Percentiles rank a stretch among this genome's conserved stretches.
These are phyloP conservation scores for Neofusicoccum umdonicola DNA, from an alignment of 2,329 filamentous ascomycete species.

Conservation along the genomic window DNA sequence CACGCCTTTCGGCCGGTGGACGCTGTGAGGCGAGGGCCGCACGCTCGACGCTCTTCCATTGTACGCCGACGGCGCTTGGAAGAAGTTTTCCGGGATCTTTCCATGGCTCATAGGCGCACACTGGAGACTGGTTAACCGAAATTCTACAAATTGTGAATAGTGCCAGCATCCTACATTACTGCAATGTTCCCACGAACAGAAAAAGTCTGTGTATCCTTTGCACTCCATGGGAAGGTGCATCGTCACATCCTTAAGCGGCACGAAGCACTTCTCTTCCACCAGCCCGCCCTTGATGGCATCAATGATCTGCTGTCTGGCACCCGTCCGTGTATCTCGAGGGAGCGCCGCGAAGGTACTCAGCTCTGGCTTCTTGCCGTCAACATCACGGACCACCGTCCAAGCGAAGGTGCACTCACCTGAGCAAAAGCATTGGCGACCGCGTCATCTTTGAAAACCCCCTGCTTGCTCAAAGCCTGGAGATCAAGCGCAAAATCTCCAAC, in stretches of 20 bases:
- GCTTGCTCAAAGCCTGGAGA: not conserved
- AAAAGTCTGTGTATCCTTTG: constrained; percentile 59
- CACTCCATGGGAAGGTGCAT: constrained; percentile 57
- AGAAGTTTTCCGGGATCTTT: constrained; percentile 23
- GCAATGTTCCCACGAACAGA: constrained; percentile 53
- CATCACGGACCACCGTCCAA: not conserved
- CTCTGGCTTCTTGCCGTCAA: not conserved
- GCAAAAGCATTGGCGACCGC: not conserved
- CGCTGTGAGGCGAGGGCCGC: constrained; percentile 46
- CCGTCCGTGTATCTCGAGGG: constrained; percentile 36
- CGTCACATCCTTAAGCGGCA: constrained; percentile 41
- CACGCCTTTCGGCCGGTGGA: constrained; percentile 27
- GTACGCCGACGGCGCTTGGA: constrained; percentile 49
- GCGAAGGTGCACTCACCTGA: not conserved
- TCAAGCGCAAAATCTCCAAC: constrained; percentile 8
- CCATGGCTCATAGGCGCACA: constrained; percentile 2
- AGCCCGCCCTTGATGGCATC: constrained; percentile 30
- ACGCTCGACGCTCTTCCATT: constrained; percentile 56
- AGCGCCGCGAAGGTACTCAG: constrained; percentile 54
- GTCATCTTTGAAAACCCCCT: not conserved
- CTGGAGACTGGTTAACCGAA: not conserved
- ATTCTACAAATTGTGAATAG: not conserved
- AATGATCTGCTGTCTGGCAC: constrained; percentile 40
- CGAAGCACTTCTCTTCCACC: constrained; percentile 20
- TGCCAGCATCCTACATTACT: constrained; percentile 45